phyloP scores from a whole-genome alignment of 148 eudicot genomes.

The Rhododendron ovatum region DNA sequence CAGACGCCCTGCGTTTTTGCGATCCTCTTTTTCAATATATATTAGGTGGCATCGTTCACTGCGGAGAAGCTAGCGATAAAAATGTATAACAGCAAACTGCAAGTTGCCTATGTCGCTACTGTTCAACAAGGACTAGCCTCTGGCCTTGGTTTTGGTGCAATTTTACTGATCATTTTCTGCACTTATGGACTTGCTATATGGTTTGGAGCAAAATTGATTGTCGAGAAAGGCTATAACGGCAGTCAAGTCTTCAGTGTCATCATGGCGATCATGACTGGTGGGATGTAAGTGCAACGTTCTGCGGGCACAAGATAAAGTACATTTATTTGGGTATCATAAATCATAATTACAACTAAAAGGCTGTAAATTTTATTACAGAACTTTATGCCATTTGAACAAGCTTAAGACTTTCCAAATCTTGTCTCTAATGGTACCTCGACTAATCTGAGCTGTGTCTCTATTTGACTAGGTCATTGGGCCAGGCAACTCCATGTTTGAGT shows the following conservation, averaged over 20 bases:
- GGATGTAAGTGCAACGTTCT: slow-evolving; percentile 45
- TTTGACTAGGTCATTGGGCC: slow-evolving; percentile 61
- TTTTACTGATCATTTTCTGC: slow-evolving; percentile 32
- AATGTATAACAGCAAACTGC: slow-evolving; percentile 45
- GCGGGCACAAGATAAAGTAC: not conserved
- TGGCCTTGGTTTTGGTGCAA: slow-evolving; percentile 58
- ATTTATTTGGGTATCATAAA: too few relatives aligned
- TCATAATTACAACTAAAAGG: not conserved
- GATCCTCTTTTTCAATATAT: not conserved
- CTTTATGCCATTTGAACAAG: too few relatives aligned
- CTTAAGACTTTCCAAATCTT: not conserved
- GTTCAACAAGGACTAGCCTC: slow-evolving; percentile 67
- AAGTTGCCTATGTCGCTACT: slow-evolving; percentile 43
- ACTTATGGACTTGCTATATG: slow-evolving; percentile 63
- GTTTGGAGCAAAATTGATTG: slow-evolving; percentile 63
- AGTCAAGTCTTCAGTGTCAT: slow-evolving; percentile 73
- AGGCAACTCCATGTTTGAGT: slow-evolving; percentile 57
- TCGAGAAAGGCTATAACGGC: slow-evolving; percentile 59
- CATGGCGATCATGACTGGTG: slow-evolving; percentile 68
- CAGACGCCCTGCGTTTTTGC: too few relatives aligned
- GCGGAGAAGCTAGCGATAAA: slow-evolving; percentile 57
- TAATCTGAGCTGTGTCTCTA: not conserved
- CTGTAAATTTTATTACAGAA: not conserved
- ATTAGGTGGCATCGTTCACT: slow-evolving; percentile 75
- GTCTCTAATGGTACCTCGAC: not conserved